These are phyloP conservation scores for Pulveroboletus sp. DNA, from an alignment of 768 basidiomycete species.

Conservation along the genomic window DNA sequence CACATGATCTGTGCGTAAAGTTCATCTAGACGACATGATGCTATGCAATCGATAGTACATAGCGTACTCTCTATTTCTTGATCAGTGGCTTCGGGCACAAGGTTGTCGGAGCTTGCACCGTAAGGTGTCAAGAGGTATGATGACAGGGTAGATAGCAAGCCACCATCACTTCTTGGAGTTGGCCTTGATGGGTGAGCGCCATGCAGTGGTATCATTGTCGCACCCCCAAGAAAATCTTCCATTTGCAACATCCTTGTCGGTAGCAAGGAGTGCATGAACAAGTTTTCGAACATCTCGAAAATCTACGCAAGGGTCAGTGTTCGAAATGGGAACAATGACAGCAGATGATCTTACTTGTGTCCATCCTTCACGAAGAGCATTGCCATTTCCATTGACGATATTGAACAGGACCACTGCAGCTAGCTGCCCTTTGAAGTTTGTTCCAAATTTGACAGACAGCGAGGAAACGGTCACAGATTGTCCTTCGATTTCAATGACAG, in stretches of 20 bases:
- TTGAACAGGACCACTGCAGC: conserved; percentile 97
- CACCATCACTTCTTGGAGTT: conserved; percentile 73
- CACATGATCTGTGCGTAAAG: conserved; percentile 92
- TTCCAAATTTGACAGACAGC: conserved; percentile 89
- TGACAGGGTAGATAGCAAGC: conserved; percentile 87
- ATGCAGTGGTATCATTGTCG: conserved; percentile 86
- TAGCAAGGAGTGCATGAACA: conserved; percentile 90
- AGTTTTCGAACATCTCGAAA: conserved; percentile 96
- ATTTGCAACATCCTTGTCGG: conserved; percentile 90
- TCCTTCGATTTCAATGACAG: conserved; percentile 84
- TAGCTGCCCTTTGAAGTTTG: conserved; percentile 90
- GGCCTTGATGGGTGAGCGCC: conserved; percentile 62
- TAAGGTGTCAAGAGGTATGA: conserved; percentile 98
- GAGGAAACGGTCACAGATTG: conserved; percentile 88
- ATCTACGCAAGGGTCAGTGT: conserved; percentile 47
- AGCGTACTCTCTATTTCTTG: conserved; percentile 91
- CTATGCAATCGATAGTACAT: conserved; percentile 92
- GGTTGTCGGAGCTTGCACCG: conserved; percentile 61
- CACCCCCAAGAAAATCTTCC: conserved; percentile 97
- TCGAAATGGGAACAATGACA: neutral
- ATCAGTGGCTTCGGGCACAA: conserved; percentile 85
- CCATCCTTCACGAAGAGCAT: conserved; percentile 94
- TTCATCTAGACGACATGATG: conserved; percentile 89
- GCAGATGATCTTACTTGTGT: conserved; percentile 52
- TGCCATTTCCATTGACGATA: conserved; percentile 94